phyloP scores from a whole-genome alignment of 2,329 filamentous ascomycete species.

The Ceratocystis colombiana region DNA sequence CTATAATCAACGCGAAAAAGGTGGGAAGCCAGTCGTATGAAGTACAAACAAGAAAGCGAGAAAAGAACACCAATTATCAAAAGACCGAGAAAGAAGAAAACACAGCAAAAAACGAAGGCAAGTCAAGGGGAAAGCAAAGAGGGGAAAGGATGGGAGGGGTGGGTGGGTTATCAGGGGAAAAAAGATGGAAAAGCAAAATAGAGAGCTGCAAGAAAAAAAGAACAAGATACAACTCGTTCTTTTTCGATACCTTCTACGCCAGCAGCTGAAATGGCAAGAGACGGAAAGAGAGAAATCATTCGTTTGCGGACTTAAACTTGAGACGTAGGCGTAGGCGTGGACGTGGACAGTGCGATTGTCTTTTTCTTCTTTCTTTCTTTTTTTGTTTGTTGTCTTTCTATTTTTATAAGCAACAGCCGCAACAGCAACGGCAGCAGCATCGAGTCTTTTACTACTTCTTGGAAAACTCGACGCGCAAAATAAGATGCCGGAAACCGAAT shows the following conservation, averaged over 20 bases:
- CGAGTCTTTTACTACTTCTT: constrained; percentile 41
- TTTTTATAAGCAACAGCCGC: constrained; percentile 4
- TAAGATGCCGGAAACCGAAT: constrained; percentile 79
- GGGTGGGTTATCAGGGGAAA: not conserved
- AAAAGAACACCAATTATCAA: constrained; percentile 6
- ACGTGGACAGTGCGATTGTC: not conserved
- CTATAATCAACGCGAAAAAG: not conserved
- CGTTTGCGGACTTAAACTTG: too few relatives aligned
- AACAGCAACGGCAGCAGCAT: not conserved
- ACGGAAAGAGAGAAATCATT: not conserved
- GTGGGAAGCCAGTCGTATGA: not conserved
- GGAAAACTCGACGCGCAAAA: constrained; percentile 77
- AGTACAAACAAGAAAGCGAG: constrained; percentile 3
- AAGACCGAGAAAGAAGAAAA: constrained; percentile 3
- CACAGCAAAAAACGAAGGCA: not conserved
- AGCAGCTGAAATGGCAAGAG: constrained; percentile 1
- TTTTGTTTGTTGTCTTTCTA: constrained; percentile 14
- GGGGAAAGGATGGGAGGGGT: not conserved
- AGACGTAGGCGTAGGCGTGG: too few relatives aligned
- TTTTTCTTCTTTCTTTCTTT: not conserved
- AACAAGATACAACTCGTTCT: not conserved
- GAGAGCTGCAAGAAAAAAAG: not conserved
- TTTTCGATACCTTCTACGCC: not conserved
- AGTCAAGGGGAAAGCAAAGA: not conserved
- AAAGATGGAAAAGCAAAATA: not conserved